These are phyloP conservation scores for Talaromyces sp. DNA, from an alignment of 2,329 filamentous ascomycete genomes.

Conservation along the genomic window DNA sequence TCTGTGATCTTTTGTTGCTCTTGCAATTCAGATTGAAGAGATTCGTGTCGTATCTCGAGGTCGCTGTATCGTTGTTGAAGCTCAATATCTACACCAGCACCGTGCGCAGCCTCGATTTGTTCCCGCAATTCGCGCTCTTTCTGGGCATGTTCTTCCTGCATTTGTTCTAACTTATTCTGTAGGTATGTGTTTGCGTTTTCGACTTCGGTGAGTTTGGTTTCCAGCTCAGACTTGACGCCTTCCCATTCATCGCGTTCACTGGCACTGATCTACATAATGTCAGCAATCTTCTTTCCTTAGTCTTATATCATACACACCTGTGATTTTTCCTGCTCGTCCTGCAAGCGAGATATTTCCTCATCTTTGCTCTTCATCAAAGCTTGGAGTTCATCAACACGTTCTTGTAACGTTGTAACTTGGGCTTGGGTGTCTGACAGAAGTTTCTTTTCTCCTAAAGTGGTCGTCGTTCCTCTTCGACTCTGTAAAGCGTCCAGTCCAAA, in stretches of 20 bases:
- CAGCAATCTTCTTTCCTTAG: constrained; percentile 13
- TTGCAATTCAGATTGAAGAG: constrained; percentile 61
- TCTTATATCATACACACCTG: constrained; percentile 33
- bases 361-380: constrained; percentile 67
- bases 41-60: constrained; percentile 62
- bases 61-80: constrained; percentile 58
- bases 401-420: constrained; percentile 71
- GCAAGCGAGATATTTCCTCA: constrained; percentile 61
- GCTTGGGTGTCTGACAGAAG: constrained; percentile 74
- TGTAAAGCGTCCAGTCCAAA: constrained; percentile 57
- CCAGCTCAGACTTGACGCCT: constrained; percentile 63
- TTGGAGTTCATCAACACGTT: constrained; percentile 71
- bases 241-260: constrained; percentile 68
- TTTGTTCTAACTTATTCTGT: constrained; percentile 71
- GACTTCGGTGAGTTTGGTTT: constrained; percentile 70
- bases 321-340: constrained; percentile 55
- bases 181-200: constrained; percentile 76
- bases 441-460: constrained; percentile 61
- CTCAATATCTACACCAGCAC: constrained; percentile 48
- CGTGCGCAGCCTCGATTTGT: constrained; percentile 53
- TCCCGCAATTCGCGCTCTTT: constrained; percentile 62
- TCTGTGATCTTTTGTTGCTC: constrained; percentile 81
- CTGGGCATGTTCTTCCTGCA: constrained; percentile 65
- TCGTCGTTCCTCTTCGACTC: constrained; percentile 48
- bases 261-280: constrained; percentile 43